phyloP scores from a whole-genome alignment of 2,329 filamentous ascomycete species.

The Hirsutella minnesotensis region DNA sequence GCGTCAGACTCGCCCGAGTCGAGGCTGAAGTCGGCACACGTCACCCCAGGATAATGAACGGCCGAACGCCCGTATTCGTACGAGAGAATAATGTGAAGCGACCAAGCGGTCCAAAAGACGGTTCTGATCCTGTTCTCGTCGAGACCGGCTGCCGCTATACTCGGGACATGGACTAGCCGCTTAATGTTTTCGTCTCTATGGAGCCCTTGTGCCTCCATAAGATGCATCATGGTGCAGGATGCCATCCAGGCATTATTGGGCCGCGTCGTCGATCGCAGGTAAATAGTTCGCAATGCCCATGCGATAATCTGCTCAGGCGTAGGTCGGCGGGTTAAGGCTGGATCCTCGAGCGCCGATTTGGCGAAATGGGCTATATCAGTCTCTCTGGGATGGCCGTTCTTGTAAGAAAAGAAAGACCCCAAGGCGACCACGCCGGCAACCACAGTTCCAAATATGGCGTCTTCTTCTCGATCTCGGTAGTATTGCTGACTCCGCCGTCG shows the following conservation, averaged over 20 bases:
- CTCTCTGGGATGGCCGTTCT: constrained; percentile 9
- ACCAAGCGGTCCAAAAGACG: constrained; percentile 12
- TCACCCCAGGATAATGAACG: constrained; percentile 9
- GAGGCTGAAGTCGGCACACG: constrained; percentile 8
- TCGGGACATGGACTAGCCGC: constrained; percentile 8
- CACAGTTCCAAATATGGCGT: constrained; percentile 8
- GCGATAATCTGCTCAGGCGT: constrained; percentile 10
- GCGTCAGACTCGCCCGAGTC: constrained; percentile 3
- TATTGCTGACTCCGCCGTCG: constrained; percentile 8
- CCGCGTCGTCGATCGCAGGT: constrained; percentile 10
- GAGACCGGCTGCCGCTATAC: constrained; percentile 6
- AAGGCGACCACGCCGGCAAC: constrained; percentile 12
- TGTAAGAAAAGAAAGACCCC: constrained; percentile 10
- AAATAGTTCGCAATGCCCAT: constrained; percentile 9
- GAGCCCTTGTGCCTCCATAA: constrained; percentile 10
- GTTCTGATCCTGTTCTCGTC: constrained; percentile 9
- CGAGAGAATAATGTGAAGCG: constrained; percentile 9
- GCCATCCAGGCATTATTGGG: constrained; percentile 13
- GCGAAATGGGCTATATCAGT: constrained; percentile 10
- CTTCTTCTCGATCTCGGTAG: not conserved
- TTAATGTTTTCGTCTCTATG: constrained; percentile 11
- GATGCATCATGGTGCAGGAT: constrained; percentile 11
- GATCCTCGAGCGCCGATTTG: constrained; percentile 12
- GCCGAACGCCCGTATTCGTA: constrained; percentile 12
- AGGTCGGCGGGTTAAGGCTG: constrained; percentile 9